Evolutionary conservation across 23 red algal species (phyloP).

Genomic region (Gracilariopsis chorda): DNA sequence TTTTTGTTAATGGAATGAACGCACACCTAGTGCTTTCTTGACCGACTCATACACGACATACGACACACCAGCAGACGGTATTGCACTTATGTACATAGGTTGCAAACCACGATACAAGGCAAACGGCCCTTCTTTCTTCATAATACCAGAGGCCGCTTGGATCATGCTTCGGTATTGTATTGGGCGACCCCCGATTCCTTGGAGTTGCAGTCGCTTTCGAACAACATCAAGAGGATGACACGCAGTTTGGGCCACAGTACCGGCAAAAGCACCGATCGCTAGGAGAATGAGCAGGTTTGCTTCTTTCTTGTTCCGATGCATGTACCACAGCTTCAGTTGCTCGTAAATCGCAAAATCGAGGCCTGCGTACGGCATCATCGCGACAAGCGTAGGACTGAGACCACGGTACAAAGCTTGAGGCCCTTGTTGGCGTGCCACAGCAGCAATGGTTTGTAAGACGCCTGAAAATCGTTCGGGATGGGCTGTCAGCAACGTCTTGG

Average conservation of each 20-base stretch:
- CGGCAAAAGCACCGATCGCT: slow-evolving; percentile 83
- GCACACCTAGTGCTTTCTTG: slow-evolving; percentile 75
- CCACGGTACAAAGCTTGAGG: slow-evolving; percentile 76
- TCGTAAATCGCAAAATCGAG: slow-evolving; percentile 98
- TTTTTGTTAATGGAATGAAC: slow-evolving; percentile 67
- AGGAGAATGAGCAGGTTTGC: slow-evolving; percentile 60
- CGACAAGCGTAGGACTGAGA: slow-evolving; percentile 86
- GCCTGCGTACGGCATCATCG: slow-evolving; percentile 98
- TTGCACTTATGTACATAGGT: slow-evolving; percentile 82
- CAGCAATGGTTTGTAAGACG: slow-evolving; percentile 46
- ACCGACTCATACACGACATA: slow-evolving; percentile 90
- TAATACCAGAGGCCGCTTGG: slow-evolving; percentile 53
- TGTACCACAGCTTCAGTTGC: slow-evolving; percentile 85
- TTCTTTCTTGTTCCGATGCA: slow-evolving; percentile 45
- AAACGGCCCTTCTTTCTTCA: slow-evolving; percentile 66
- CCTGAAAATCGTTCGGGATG: slow-evolving; percentile 77
- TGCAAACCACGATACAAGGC: slow-evolving; percentile 81
- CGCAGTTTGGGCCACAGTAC: slow-evolving; percentile 80
- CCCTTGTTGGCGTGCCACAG: slow-evolving; percentile 61
- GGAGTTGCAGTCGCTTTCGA: slow-evolving; percentile 88
- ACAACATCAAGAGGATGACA: slow-evolving; percentile 96
- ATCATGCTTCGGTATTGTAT: slow-evolving; percentile 82
- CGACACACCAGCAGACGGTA: slow-evolving; percentile 86
- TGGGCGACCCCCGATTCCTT: slow-evolving; percentile 89
- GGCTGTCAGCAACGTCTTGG: slow-evolving; percentile 91